These are phyloP conservation scores for Vicia villosa DNA, from an alignment of 306 rosid species.

Conservation along the genomic window DNA sequence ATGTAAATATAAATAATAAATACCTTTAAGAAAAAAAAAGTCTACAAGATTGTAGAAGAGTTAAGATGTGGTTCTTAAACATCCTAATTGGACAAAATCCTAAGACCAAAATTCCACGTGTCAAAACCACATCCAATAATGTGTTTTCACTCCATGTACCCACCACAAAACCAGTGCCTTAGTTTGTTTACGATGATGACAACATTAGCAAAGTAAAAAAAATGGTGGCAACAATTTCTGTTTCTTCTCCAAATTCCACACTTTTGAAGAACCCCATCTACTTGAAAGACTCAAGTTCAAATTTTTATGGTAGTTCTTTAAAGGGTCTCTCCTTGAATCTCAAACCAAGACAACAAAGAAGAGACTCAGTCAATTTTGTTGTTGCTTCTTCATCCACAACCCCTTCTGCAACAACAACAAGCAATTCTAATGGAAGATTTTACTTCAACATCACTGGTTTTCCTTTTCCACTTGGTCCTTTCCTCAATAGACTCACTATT, in stretches of 20 bases:
- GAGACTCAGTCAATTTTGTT: slow-evolving; percentile 49
- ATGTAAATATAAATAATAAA: not conserved
- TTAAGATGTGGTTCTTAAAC: slow-evolving; percentile 40
- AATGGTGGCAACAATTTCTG: slow-evolving; percentile 60
- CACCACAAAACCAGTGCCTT: not conserved
- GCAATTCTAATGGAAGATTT: slow-evolving; percentile 61
- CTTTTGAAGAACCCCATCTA: slow-evolving; percentile 54
- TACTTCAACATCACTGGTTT: slow-evolving; percentile 95
- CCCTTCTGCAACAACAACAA: slow-evolving; percentile 55
- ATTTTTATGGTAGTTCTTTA: slow-evolving; percentile 51
- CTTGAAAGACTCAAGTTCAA: slow-evolving; percentile 45
- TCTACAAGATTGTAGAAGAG: slow-evolving; percentile 22
- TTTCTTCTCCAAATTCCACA: slow-evolving; percentile 62
- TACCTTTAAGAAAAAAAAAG: not conserved
- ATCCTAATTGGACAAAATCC: slow-evolving; percentile 45
- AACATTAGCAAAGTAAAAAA: slow-evolving; percentile 28
- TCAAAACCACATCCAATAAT: slow-evolving; percentile 56
- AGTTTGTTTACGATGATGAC: not conserved
- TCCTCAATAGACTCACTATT: slow-evolving; percentile 77
- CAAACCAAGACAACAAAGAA: slow-evolving; percentile 52
- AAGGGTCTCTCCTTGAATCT: slow-evolving; percentile 53
- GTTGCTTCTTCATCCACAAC: slow-evolving; percentile 54
- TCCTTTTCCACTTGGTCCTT: slow-evolving; percentile 98
- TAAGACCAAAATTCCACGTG: slow-evolving; percentile 65
- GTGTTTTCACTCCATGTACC: slow-evolving; percentile 8